Evolutionary conservation across 164 flowering plant species (phyloP).

Genomic region (Malania oleifera): DNA sequence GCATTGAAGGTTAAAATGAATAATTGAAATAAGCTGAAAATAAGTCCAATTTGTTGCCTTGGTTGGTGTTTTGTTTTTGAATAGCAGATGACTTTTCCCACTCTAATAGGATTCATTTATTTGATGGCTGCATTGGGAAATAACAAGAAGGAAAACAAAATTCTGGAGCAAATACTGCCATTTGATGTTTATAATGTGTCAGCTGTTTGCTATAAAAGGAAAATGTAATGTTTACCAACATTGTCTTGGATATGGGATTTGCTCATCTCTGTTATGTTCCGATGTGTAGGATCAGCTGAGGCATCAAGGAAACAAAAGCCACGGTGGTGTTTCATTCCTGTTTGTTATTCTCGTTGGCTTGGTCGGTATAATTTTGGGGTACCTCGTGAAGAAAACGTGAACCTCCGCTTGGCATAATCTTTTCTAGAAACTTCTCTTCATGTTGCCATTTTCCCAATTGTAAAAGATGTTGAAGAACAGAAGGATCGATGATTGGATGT

Average conservation of each 20-base stretch:
- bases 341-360: constrained; percentile 47
- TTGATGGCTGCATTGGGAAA: no score
- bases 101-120: no score
- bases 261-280: background rate
- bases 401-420: background rate
- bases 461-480: background rate
- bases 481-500: background rate
- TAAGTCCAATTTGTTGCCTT: no score
- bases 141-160: no score
- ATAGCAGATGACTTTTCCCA: no score
- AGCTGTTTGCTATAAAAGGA: no score
- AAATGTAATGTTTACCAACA: background rate
- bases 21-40: no score
- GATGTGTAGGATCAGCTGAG: constrained; percentile 51
- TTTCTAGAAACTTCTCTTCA: background rate
- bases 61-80: no score
- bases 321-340: constrained; percentile 41
- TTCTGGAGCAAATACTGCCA: no score
- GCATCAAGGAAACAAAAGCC: constrained; percentile 34
- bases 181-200: no score
- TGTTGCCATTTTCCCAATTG: background rate
- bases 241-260: background rate
- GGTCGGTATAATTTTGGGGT: constrained; percentile 53
- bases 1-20: no score
- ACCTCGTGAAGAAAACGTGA: constrained; percentile 44